Percentiles rank a stretch among this genome's conserved stretches.
Conservation (phyloP, 805 yeast species). For the Torulaspora maleeae region DNA sequence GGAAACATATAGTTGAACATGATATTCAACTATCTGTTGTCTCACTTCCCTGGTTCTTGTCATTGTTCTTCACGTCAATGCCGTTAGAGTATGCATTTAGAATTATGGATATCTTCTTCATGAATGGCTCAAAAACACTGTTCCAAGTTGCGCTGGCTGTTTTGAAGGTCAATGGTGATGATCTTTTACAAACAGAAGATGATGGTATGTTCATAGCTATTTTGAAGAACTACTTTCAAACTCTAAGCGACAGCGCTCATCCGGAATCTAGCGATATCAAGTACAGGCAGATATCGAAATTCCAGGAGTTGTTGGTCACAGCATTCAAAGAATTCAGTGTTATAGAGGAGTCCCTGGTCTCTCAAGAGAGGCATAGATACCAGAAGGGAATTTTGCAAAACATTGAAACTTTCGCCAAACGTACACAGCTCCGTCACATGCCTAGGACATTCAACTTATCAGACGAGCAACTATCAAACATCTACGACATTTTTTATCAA, state of each 20-base stretch:
- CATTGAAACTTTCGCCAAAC: constrained; percentile 83
- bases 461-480: constrained; percentile 55
- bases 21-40: constrained; percentile 93
- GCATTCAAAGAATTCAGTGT: constrained; percentile 88
- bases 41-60: constrained; percentile 93
- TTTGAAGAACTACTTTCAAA: constrained; percentile 73
- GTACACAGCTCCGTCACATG: constrained; percentile 83
- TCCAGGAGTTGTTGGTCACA: constrained; percentile 84
- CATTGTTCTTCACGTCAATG: constrained; percentile 86
- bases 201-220: constrained; percentile 89
- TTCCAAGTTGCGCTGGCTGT: constrained; percentile 93
- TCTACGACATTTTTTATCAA: constrained; percentile 81
- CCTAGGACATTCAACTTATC: constrained; percentile 65
- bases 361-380: constrained; percentile 61
- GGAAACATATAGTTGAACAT: constrained; percentile 70
- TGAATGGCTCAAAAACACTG: constrained; percentile 82
- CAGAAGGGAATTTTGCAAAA: constrained; percentile 77
- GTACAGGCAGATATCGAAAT: constrained; percentile 66
- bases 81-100: constrained; percentile 91
- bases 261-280: constrained; percentile 64
- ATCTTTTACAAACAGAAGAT: constrained; percentile 70
- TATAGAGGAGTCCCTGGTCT: constrained; percentile 69
- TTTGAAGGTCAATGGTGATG: constrained; percentile 83
- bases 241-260: constrained; percentile 73
- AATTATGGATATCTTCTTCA: constrained; percentile 82